Base-by-base conservation (phyloP, 352 stramenopile species). In the Halophytophthora polymorphica region DNA sequence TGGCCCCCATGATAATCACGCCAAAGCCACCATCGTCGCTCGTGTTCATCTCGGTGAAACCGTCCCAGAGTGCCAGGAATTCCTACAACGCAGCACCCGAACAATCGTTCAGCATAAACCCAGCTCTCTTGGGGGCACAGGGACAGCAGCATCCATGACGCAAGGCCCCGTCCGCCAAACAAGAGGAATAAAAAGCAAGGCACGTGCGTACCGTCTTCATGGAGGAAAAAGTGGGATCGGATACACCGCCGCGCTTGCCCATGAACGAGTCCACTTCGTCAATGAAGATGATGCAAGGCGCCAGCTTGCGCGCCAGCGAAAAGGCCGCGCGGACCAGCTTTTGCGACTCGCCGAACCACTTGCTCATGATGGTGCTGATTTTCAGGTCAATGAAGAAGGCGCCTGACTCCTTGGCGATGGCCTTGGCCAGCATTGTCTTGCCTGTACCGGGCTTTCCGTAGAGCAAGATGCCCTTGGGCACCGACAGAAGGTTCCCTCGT, bases 61-160 rank as follows among this genome's bases (percentile, higher is more conserved):
- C 96, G 61, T 99, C 96, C 96, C 96, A 98, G 10, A 98, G 73
- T n/a, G 93, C 97, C 67, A 99, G 77, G 67, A 99, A 98, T 81
- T 98, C 96, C 79, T 90, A 44, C 10, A 56, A 31, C 22, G 1
- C 19, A 66, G 10, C 33, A 44, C 12, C 34, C 52, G 21, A 23
- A 49, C 19, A 31, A 73, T 35, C 62, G 15, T 53, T 3, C 23
- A 50, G 25, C 22, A 43, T 14, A 19, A 33, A 43, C 43, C 33
- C 18, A 4, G 25, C 25, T 31, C 25, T 31, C 8, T 8, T 31
- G 25, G 25, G 8, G 4, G 25, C 8, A 8, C 25, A 31, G 4
- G 25, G 4, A 8, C 25, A 31, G 4, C 8, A 31, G 25, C 8
- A 4, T 31, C 25, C 8, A 31, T 31, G 25, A 31, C 25, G 25